These are phyloP conservation scores for Myrica gale DNA, from an alignment of 306 rosid genomes.

Conservation along the genomic window DNA sequence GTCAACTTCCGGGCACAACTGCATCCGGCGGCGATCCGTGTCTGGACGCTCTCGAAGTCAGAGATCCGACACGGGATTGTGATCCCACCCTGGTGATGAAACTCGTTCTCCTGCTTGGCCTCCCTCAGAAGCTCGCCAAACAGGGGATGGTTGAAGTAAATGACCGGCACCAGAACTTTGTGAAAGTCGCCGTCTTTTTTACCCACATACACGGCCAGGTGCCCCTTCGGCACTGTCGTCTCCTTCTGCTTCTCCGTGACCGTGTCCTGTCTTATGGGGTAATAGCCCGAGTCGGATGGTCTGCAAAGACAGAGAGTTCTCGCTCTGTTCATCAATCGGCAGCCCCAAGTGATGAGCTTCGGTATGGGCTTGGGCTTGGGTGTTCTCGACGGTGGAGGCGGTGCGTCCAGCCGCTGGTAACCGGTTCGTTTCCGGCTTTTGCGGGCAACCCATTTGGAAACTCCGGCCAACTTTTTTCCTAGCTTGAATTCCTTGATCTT, in stretches of 20 bases:
- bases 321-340: conserved; percentile 45
- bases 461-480: conserved; percentile 48
- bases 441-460: conserved; percentile 44
- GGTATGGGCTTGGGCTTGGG: conserved; percentile 18
- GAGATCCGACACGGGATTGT: conserved; percentile 77
- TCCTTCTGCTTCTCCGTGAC: conserved; percentile 3
- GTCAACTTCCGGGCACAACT: conserved; percentile 25
- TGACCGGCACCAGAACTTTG: conserved; percentile 80
- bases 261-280: conserved; percentile 39
- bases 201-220: conserved; percentile 84
- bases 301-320: conserved; percentile 41
- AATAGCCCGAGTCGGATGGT: conserved; percentile 35
- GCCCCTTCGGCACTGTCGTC: conserved; percentile 69
- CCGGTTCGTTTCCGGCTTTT: conserved; percentile 30
- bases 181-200: conserved; percentile 68
- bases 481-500: conserved; percentile 60
- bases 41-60: conserved; percentile 70
- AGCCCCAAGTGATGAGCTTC: conserved; percentile 63
- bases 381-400: neutral
- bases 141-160: conserved; percentile 85
- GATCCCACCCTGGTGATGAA: conserved; percentile 72
- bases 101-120: conserved; percentile 76
- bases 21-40: conserved; percentile 61
- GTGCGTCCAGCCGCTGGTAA: conserved; percentile 22
- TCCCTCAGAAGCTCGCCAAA: conserved; percentile 67